Conservation (phyloP, 805 yeast species). For the Nakazawaea anatomiae region DNA sequence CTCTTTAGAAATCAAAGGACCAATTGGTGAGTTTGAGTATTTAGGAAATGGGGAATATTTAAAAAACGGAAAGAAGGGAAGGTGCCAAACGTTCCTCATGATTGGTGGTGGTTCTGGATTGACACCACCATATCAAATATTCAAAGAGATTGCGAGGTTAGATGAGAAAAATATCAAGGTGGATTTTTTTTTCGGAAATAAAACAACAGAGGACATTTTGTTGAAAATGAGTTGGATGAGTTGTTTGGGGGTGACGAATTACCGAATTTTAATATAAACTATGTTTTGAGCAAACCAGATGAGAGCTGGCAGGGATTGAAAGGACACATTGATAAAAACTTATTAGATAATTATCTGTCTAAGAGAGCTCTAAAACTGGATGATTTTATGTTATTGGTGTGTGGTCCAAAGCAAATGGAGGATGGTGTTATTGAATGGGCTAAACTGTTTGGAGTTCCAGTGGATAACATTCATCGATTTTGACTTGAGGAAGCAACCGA, state of each 20-base stretch:
- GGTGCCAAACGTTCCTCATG: slow-evolving; percentile 29
- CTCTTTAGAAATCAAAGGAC: slow-evolving; percentile 23
- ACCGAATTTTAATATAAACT: slow-evolving; percentile 35
- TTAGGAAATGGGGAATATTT: slow-evolving; percentile 12
- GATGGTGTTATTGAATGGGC: slow-evolving; percentile 14
- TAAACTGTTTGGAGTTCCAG: slow-evolving; percentile 9
- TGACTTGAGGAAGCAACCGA: not conserved
- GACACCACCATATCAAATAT: slow-evolving; percentile 49
- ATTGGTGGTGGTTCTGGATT: slow-evolving; percentile 54
- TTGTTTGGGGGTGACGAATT: slow-evolving; percentile 26
- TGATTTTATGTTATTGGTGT: slow-evolving; percentile 38
- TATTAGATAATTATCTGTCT: slow-evolving; percentile 32
- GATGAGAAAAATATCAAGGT: slow-evolving; percentile 41
- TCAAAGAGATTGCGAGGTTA: slow-evolving; percentile 38
- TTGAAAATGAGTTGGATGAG: slow-evolving; percentile 38
- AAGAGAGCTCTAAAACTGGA: slow-evolving; percentile 8
- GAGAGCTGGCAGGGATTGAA: slow-evolving; percentile 30
- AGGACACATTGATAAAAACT: slow-evolving; percentile 35
- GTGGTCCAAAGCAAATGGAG: slow-evolving; percentile 45
- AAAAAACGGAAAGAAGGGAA: slow-evolving; percentile 10
- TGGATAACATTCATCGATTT: slow-evolving; percentile 17
- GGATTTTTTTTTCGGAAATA: slow-evolving; percentile 38
- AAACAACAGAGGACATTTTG: slow-evolving; percentile 37
- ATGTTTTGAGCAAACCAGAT: slow-evolving; percentile 28
- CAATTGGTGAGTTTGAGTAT: slow-evolving; percentile 25